A percentile compares a stretch with the other conserved stretches of the same genome.
Evolutionary conservation across 2,329 filamentous ascomycete genomes (phyloP).

Genomic region (Aspergillus sclerotialis): DNA sequence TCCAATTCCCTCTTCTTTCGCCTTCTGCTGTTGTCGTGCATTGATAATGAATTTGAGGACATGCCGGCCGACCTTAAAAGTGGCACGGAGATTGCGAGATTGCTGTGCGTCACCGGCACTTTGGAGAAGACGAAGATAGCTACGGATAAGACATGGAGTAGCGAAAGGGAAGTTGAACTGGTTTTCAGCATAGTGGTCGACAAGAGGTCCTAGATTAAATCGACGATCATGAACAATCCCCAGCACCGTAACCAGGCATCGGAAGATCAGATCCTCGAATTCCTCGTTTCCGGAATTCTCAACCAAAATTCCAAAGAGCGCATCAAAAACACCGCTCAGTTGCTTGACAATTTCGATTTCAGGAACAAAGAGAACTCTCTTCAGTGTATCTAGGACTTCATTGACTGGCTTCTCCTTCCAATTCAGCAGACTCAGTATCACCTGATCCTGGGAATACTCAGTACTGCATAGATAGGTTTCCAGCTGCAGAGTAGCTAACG

Average conservation of each 20-base stretch:
- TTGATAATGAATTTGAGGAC: constrained; percentile 93
- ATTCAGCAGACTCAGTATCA: constrained; percentile 72
- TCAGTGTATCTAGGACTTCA: constrained; percentile 66
- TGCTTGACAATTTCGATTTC: constrained; percentile 98
- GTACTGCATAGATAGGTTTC: constrained; percentile 92
- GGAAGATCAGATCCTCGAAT: constrained; percentile 88
- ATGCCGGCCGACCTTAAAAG: constrained; percentile 90
- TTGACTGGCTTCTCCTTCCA: constrained; percentile 73
- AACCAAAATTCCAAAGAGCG: constrained; percentile 83
- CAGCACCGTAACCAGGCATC: constrained; percentile 78
- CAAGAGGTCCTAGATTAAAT: constrained; percentile 83
- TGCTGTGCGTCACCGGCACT: constrained; percentile 77
- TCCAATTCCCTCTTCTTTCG: constrained; percentile 81
- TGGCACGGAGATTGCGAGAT: constrained; percentile 76
- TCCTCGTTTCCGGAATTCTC: constrained; percentile 88
- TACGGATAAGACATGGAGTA: constrained; percentile 78
- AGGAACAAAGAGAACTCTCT: constrained; percentile 83
- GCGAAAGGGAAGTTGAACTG: constrained; percentile 92
- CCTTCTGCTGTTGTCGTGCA: constrained; percentile 74
- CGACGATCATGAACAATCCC: constrained; percentile 91
- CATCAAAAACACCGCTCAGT: constrained; percentile 78
- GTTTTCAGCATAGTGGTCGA: constrained; percentile 83
- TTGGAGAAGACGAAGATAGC: constrained; percentile 74
- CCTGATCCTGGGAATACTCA: constrained; percentile 84
- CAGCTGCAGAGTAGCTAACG: constrained; percentile 70